Base-by-base conservation (phyloP, 1,284 basidiomycete genomes). In the Cutaneotrichosporon mucoides region DNA sequence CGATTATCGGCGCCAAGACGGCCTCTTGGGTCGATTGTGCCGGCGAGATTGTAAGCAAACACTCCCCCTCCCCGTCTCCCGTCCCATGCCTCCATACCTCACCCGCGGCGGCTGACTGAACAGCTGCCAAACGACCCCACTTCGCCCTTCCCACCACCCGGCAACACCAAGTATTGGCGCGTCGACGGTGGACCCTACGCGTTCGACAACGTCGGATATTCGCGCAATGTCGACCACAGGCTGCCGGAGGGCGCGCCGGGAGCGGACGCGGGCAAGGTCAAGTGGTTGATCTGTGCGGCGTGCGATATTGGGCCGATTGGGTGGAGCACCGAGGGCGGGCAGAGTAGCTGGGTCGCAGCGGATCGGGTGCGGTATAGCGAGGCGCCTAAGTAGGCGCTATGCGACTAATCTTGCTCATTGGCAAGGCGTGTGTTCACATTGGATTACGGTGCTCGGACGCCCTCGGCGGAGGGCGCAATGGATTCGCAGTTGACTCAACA, bases 201-300 rank as follows among this genome's bases (percentile, higher is more conserved):
- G 36, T 96, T 96, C 68, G 92, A 96, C 74, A 97, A 97, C 68
- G 86, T 95, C 41, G 90, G 89, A 10, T 95, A 94, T 73, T 88
- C 92, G 3, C 80, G 83, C 13, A 24, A 44, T 44, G 79, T 86
- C 0, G 67, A 67, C 16, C 54, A 10, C 79, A 40, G 56, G 1
- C 56, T 70, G 16, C 68, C 68, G 7, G n/a, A 51, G 1, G 37
- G 43, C 48, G 54, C 62, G 15, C 68, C 68, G 15, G 60, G 52
- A 2, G 79, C 75, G 43, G 60, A 47, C 35, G 61, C 62, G 35
- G 41, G 35, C 45, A 62, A 63, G 62, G 71, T 89, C 62, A 93
- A 93, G 71, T 84, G 90, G 55, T 81, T 97, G 36, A 84, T 85
- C 12, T 96, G 93, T 69, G 92, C 89, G 0, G 92, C 94, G 71